Evolutionary conservation across 2,329 filamentous ascomycete species (phyloP), one percentile per base, ranked within the genome.

Genomic region (Esteya vermicola): DNA sequence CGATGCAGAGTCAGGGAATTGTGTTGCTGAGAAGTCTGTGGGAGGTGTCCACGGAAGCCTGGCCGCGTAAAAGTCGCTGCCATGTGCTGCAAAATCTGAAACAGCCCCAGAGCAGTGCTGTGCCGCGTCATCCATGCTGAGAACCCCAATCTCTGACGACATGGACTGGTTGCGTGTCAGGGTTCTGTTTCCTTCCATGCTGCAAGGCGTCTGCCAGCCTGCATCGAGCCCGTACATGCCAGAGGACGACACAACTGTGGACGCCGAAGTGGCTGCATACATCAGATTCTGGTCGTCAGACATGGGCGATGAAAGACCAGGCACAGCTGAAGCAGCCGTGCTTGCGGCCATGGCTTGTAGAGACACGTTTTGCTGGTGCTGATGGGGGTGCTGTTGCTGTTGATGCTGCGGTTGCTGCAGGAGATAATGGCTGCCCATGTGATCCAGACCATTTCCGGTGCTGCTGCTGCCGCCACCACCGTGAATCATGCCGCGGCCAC

Each of bases 21-120:
- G 51, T 6, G 55, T 38, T 21, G 46, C 48, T 1, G 55, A 47
- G 18, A 63, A 47, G 37, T 63, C 59, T 27, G 52, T 54, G 4
- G 58, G 54, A 6, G 60, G 57, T 2, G 55, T 58, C 63, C 63
- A 66, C 2, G 61, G 56, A 45, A 64, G 54, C 4, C 55, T 48
- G 9, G 52, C 41, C 40, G 53, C 44, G 43, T 63, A 65, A 41
- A 63, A 52, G 12, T 60, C 57, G 16, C 50, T 43, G 5, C 42
- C 3, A 41, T 34, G 7, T 30, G n/a, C n/a, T n/a, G 28, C 4
- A 8, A 18, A 10, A n/a, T 14, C n/a, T 13, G 12, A 14, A 28
- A 4, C 26, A 14, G 26, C 12, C 10, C 12, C 26, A 12, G 18
- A 12, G 28, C 27, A n/a, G 9, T 39, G 37, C 21, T 32, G 28